A percentile compares a stretch with the other conserved stretches of the same genome.
These are phyloP conservation scores for Cyanodermella asteris DNA, from an alignment of 2,329 filamentous ascomycete species.

Conservation along the genomic window DNA sequence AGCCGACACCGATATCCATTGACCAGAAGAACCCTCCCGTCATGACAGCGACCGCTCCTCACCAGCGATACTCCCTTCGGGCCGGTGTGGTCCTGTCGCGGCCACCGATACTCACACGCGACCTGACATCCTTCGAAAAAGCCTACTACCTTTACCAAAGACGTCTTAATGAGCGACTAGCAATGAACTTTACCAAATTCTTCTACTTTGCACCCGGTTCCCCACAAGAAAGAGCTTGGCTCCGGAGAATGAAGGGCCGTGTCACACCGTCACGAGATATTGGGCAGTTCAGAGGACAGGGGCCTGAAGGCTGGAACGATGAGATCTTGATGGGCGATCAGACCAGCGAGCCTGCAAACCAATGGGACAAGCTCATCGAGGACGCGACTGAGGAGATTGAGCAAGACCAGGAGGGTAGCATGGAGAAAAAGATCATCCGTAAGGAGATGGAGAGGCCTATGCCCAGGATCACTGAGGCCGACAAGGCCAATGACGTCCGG, in stretches of 20 bases:
- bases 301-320: constrained; percentile 67
- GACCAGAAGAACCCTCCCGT: constrained; percentile 11
- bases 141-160: constrained; percentile 95
- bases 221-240: constrained; percentile 69
- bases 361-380: constrained; percentile 43
- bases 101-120: constrained; percentile 65
- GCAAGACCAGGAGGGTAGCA: constrained; percentile 10
- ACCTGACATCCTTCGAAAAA: constrained; percentile 71
- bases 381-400: constrained; percentile 40
- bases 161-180: constrained; percentile 79
- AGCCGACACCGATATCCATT: constrained; percentile 16
- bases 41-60: constrained; percentile 10
- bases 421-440: constrained; percentile 26
- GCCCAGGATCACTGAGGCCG: constrained; percentile 54
- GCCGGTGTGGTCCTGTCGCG: constrained; percentile 69
- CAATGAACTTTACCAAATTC: constrained; percentile 65
- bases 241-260: constrained; percentile 59
- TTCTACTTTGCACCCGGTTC: constrained; percentile 94
- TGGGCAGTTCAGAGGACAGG: constrained; percentile 59
- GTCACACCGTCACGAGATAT: constrained; percentile 64
- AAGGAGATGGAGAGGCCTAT: constrained; percentile 49
- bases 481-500: constrained; percentile 48
- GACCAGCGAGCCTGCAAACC: constrained; percentile 4
- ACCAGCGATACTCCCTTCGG: constrained; percentile 24
- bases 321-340: constrained; percentile 4